A percentile compares a stretch with the other conserved stretches of the same genome.
phyloP scores from a whole-genome alignment of 2,329 filamentous ascomycete species.

The Huntiella savannae region DNA sequence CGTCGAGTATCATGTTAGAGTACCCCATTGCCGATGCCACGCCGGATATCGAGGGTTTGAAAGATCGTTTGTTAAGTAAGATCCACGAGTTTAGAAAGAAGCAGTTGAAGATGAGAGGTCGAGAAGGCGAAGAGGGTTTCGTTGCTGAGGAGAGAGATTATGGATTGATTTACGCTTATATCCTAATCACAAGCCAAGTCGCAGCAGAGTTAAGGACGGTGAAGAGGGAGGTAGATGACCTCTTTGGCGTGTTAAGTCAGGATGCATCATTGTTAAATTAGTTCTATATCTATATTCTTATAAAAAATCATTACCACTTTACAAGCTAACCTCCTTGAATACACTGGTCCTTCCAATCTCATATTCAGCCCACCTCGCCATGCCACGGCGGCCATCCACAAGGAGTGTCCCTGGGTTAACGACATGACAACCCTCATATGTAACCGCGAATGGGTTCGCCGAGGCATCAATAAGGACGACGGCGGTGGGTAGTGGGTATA shows the following conservation, averaged over 20 bases:
- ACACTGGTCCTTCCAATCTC: constrained; percentile 45
- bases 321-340: constrained; percentile 44
- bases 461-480: constrained; percentile 70
- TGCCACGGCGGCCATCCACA: constrained; percentile 45
- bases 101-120: constrained; percentile 23
- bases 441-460: constrained; percentile 64
- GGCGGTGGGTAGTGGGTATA: constrained; percentile 78
- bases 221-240: constrained; percentile 38
- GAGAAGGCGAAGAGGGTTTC: constrained; percentile 17
- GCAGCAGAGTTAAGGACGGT: constrained; percentile 44
- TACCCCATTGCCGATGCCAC: constrained; percentile 82
- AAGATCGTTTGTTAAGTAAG: constrained; percentile 69
- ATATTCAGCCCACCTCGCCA: constrained; percentile 77
- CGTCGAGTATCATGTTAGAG: constrained; percentile 82
- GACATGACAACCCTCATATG: constrained; percentile 88
- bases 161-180: constrained; percentile 82
- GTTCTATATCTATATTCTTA: not conserved
- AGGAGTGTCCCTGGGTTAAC: constrained; percentile 77
- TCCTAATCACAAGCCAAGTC: constrained; percentile 46
- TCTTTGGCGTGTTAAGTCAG: constrained; percentile 45
- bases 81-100: constrained; percentile 73
- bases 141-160: constrained; percentile 60
- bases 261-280: constrained; percentile 21
- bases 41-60: constrained; percentile 60
- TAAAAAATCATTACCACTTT: constrained; percentile 1